phyloP scores from a whole-genome alignment of 2,329 filamentous ascomycete species.

The Metarhizium brunneum region DNA sequence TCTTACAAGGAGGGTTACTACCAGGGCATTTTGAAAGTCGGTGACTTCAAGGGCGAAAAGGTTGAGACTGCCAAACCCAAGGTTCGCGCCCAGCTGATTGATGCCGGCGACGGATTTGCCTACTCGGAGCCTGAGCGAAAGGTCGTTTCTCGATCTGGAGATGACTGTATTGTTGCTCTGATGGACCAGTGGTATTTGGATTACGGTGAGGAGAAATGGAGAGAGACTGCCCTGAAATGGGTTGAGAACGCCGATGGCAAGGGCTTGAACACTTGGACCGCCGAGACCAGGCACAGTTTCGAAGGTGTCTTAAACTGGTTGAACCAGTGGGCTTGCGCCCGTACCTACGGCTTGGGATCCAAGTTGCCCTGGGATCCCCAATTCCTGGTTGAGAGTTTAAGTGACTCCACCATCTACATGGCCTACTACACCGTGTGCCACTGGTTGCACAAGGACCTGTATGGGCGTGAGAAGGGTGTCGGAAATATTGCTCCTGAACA shows the following conservation, averaged over 20 bases:
- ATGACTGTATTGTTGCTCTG: conserved; percentile 86
- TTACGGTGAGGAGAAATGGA: conserved; percentile 89
- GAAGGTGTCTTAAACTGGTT: conserved; percentile 85
- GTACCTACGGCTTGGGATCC: conserved; percentile 85
- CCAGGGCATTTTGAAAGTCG: conserved; percentile 81
- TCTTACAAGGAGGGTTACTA: conserved; percentile 98
- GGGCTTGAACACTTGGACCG: conserved; percentile 70
- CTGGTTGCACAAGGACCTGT: conserved; percentile 74
- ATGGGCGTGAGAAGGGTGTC: conserved; percentile 62
- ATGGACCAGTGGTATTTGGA: conserved; percentile 98
- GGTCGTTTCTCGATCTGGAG: conserved; percentile 80
- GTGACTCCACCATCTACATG: conserved; percentile 90
- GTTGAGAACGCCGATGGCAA: conserved; percentile 58
- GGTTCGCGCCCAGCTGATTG: conserved; percentile 68
- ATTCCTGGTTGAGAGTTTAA: conserved; percentile 87
- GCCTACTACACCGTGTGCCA: conserved; percentile 63
- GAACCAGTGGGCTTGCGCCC: conserved; percentile 88
- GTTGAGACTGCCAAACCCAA: conserved; percentile 84
- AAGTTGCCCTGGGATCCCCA: conserved; percentile 89
- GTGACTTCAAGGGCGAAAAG: conserved; percentile 78
- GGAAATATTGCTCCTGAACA: conserved; percentile 69
- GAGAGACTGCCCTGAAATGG: conserved; percentile 61
- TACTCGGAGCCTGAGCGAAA: conserved; percentile 90
- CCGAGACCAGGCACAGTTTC: conserved; percentile 70
- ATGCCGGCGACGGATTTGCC: conserved; percentile 70